Evolutionary conservation across 1,284 basidiomycete genomes (phyloP), one percentile per base, ranked within the genome.

Genomic region (Fomes fomentarius): DNA sequence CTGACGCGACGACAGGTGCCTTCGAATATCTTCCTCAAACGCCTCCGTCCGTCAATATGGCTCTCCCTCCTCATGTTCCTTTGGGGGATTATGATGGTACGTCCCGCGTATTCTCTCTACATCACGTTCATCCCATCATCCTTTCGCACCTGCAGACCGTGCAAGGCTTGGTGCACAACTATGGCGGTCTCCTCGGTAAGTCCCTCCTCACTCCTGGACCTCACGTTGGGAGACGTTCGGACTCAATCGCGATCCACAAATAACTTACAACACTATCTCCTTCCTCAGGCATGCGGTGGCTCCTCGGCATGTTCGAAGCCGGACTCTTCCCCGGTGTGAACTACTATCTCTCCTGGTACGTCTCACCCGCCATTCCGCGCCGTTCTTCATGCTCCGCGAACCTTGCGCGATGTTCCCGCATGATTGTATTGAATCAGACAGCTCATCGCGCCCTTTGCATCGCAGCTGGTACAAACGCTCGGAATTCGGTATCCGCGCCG

Each of bases 41-140:
- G 84, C 22, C 73, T 91, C n/a, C 75, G 84, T 1, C 87, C 87
- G 0, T 85, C 82, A 1, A 69, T 87, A 41, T 85, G 82, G 85
- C 70, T 89, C n/a, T 85, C 81, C 25, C 56, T 73, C 42, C 74
- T 83, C 56, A 87, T 88, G 85, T 53, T 85, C 3, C 63, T 81
- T 17, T 91, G 89, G 84, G 88, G 88, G 8, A 66, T 90, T 31
- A 82, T 84, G 75, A 90, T 90, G 87, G 83, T 84, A 49, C 24
- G 61, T 48, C 41, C 37, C 44, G 12, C 24, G 11, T 38, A 28
- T 22, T 24, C 6, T 56, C 31, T 17, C 21, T 42, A 8, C 38
- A 11, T 24, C 24, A 14, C 24, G 10, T 30, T 17, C 30, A 30
- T 28, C 24, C 22, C 17, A 9, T 22, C 28, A 19, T 37, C 4